Evolutionary conservation across 169 alveolate genomes (phyloP), one percentile per base, ranked within the genome.

Genomic region (Plasmodium berghei): DNA sequence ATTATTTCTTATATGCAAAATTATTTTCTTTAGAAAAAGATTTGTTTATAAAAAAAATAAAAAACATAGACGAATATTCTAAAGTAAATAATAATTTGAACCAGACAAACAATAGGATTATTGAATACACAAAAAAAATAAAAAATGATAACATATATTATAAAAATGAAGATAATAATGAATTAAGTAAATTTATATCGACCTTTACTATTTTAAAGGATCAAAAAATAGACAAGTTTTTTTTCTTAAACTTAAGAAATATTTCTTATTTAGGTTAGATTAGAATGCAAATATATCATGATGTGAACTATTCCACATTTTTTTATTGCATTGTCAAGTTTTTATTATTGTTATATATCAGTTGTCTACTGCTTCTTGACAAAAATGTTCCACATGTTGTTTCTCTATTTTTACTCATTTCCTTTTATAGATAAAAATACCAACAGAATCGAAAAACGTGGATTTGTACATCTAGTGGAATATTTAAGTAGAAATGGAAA

Each of bases 31-130:
- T 83, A 71, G 66, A 83, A 62, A 83, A 58, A 16, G 16, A 16
- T 1, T 67, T 83, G 54, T 83, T 83, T 26, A 18, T 66, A 56
- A 69, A 67, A n/a, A 52, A 83, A 56, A 67, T 83, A 67, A 69
- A 83, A 67, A 49, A 67, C n/a, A 83, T 83, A 20, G 69, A 71
- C 56, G 80, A 67, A 22, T 20, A 67, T 40, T 42, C 34, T 48
- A 85, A 83, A 10, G 69, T 48, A 16, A 55, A 67, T 59, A n/a
- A 16, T 5, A 73, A 34, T 71, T 28, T 46, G 63, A 83, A 83
- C 26, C 63, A 67, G 54, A 48, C 70, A 45, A 67, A 56, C 42
- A 18, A 55, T 26, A 20, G 14, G n/a, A 22, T 24, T 22, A 26
- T 46, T 10, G 10, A 20, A 48, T 24, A 18, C 8, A 24, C 12